phyloP scores from a whole-genome alignment of 257 asterid genomes.

The Solanum peruvianum region DNA sequence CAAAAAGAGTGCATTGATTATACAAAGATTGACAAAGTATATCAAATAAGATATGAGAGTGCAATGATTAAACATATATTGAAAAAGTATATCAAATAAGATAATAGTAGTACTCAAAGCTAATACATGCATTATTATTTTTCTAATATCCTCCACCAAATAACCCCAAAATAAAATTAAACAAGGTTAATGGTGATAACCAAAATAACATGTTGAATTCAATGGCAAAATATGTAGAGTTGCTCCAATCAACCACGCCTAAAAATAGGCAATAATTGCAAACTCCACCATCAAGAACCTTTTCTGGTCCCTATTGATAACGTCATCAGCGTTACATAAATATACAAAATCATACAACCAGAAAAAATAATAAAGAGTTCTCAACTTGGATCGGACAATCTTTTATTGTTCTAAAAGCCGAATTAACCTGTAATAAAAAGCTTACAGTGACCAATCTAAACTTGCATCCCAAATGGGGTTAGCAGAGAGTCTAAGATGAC shows the following conservation, averaged over 20 bases:
- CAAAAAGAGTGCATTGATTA: not conserved
- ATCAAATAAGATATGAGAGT: not conserved
- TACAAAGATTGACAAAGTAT: too few relatives aligned
- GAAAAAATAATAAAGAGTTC: not conserved
- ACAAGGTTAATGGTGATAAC: not conserved
- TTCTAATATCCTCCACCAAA: not conserved
- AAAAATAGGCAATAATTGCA: not conserved
- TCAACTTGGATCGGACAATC: not conserved
- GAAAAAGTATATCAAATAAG: not conserved
- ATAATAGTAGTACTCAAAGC: not conserved
- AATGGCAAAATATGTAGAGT: not conserved
- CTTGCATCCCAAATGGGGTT: not conserved
- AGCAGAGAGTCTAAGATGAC: not conserved
- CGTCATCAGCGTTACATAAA: not conserved
- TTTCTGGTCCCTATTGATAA: not conserved
- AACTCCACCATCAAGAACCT: not conserved
- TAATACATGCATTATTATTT: not conserved
- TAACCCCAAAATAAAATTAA: not conserved
- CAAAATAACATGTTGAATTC: not conserved
- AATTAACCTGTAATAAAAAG: not conserved
- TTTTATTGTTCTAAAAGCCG: constrained; percentile 3
- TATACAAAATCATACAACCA: constrained; percentile 5
- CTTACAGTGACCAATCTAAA: not conserved
- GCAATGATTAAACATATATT: too few relatives aligned
- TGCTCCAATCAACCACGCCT: not conserved